Conservation (phyloP, 108 stramenopile genomes). For the Nitzschia sp. region DNA sequence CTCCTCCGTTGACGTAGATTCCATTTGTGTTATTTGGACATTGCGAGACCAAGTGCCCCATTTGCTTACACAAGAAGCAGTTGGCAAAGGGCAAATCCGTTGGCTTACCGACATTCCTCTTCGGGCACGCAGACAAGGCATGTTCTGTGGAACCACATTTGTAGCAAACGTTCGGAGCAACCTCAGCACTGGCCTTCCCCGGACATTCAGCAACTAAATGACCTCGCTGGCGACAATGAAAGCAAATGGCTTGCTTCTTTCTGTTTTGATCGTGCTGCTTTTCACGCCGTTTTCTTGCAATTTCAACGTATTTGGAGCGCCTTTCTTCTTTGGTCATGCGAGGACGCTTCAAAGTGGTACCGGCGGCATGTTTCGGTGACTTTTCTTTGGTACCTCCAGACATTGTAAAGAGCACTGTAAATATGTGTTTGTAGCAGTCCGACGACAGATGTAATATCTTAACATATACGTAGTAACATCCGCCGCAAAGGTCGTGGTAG, state of each 20-base stretch:
- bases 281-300: conserved; percentile 66
- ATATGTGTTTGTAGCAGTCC: no score
- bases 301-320: conserved; percentile 72
- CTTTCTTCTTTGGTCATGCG: conserved; percentile 87
- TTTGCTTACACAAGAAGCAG: conserved; percentile 77
- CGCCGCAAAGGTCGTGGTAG: no score
- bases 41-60: conserved; percentile 66
- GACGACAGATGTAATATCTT: no score
- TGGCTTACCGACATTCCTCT: conserved; percentile 38
- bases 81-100: conserved; percentile 66
- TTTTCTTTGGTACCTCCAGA: neutral
- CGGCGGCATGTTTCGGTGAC: neutral
- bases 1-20: conserved; percentile 77
- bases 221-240: conserved; percentile 68
- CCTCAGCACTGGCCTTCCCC: neutral
- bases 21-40: conserved; percentile 70
- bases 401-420: no score
- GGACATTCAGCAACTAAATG: conserved; percentile 71
- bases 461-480: no score
- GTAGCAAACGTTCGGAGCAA: conserved; percentile 53
- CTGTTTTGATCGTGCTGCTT: conserved; percentile 37
- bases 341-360: conserved; percentile 28
- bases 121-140: conserved; percentile 60
- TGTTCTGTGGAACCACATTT: conserved; percentile 84
- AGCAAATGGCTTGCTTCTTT: conserved; percentile 53